Base-by-base conservation (phyloP, 1,284 basidiomycete species). In the Fomitiporia mediterranea region DNA sequence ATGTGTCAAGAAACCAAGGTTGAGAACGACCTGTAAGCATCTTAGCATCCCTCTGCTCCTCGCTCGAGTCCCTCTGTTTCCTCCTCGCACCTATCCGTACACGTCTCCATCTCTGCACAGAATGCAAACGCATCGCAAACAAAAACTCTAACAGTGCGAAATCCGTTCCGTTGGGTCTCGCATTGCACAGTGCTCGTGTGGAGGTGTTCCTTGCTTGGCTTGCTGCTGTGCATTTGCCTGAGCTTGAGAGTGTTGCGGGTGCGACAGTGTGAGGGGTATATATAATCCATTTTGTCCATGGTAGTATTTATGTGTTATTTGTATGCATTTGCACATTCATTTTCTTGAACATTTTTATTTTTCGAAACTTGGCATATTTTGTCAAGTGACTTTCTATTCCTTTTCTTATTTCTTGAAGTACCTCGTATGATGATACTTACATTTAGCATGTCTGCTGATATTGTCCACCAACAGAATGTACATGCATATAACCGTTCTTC, bases 191-290 rank as follows among this genome's bases (percentile, higher is more conserved):
- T 0, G 88, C 89, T 38, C 78, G 89, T 4, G 89, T 91, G 46
- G 89, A 92, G 69, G 77, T 91, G 56, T 76, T 90, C 43, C 74
- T 92, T 57, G 89, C 89, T 42, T 92, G 88, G 88, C 70, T 92
- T 57, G 86, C 76, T 19, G 87, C 86, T 15, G 84, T 89, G 54
- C 83, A 88, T 74, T 68, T 92, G 40, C 80, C 79, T 7, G 86
- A 87, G 64, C 67, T 89, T 63, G 88, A 89, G 55, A 62, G 63
- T 28, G 71, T 70, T 54, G 76, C 71, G 17, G 74, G 4, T 21
- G 15, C 39, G 19, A 17, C 8, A 40, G 2, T 19, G 39, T 34
- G 32, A n/a, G n/a, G n/a, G n/a, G n/a, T n/a, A n/a, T n/a, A n/a
- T n/a, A n/a, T 34, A 6, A 13, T 34, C 32, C 13, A 6, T 34